Percentiles rank a stretch among this genome's conserved stretches.
phyloP scores from a whole-genome alignment of 2,329 filamentous ascomycete genomes.

The Fusarium tanahbumbuense region DNA sequence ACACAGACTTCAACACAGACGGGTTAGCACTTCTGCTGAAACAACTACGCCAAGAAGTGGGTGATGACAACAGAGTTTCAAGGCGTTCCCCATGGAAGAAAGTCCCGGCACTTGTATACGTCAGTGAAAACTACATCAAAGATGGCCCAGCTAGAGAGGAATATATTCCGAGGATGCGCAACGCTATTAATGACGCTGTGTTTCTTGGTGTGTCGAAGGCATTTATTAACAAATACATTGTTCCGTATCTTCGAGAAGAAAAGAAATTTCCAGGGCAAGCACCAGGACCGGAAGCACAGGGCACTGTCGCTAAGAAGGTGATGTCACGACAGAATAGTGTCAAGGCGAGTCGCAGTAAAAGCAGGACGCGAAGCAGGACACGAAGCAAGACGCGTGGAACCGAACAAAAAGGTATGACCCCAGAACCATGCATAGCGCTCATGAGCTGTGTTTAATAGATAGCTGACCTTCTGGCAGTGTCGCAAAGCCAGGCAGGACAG shows the following conservation, averaged over 20 bases:
- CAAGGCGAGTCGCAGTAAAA: background rate
- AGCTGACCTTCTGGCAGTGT: slow-evolving; percentile 5
- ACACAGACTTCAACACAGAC: background rate
- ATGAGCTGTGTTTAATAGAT: background rate
- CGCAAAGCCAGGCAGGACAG: background rate
- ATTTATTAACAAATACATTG: slow-evolving; percentile 6
- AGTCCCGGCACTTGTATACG: slow-evolving; percentile 5
- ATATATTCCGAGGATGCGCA: slow-evolving; percentile 1
- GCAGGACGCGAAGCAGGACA: no score
- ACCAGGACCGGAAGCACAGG: background rate
- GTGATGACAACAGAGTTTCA: background rate
- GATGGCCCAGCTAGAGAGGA: slow-evolving; percentile 8
- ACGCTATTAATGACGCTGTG: slow-evolving; percentile 1
- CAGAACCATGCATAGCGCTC: background rate
- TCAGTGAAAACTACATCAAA: background rate
- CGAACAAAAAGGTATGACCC: background rate
- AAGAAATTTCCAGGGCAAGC: background rate
- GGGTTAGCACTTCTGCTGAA: background rate
- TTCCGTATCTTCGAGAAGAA: background rate
- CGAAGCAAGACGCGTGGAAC: background rate
- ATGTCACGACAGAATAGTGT: background rate
- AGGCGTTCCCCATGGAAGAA: background rate
- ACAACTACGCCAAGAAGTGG: background rate
- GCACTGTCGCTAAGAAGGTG: background rate
- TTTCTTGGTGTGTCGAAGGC: background rate